A percentile compares a stretch with the other conserved stretches of the same genome.
These are phyloP conservation scores for Rhododendron griersonianum DNA, from an alignment of 148 eudicot genomes.

Conservation along the genomic window DNA sequence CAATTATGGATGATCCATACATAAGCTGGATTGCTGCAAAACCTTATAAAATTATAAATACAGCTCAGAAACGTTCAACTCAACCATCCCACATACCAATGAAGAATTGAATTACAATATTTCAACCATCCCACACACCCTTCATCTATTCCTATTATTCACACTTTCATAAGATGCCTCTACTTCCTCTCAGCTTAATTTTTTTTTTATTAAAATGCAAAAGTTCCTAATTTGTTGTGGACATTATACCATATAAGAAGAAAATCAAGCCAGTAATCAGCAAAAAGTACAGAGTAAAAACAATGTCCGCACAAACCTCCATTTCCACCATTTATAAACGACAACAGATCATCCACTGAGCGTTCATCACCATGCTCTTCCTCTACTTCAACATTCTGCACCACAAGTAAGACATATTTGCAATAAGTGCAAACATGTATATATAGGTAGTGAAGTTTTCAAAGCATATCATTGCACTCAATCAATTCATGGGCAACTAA, in stretches of 20 bases:
- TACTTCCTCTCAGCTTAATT: neutral
- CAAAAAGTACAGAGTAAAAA: neutral
- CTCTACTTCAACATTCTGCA: conserved; percentile 54
- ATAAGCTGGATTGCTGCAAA: neutral
- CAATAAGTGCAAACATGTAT: neutral
- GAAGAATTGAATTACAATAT: neutral
- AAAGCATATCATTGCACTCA: neutral
- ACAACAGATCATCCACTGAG: conserved; percentile 79
- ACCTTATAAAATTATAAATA: neutral
- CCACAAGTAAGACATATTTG: conserved; percentile 10
- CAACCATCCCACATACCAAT: too few species aligned
- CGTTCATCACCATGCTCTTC: conserved; percentile 71
- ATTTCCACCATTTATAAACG: conserved; percentile 69
- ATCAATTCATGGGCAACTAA: neutral
- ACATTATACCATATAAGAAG: neutral
- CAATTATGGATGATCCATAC: neutral
- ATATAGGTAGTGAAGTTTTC: neutral
- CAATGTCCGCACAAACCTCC: conserved; percentile 33
- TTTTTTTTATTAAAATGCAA: neutral
- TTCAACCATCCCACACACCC: neutral
- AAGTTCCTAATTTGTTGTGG: neutral
- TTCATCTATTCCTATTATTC: neutral
- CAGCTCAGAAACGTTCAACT: neutral
- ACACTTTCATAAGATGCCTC: neutral
- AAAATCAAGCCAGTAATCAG: neutral